Base-by-base conservation (phyloP, 257 asterid species). In the Fraxinus pennsylvanica region DNA sequence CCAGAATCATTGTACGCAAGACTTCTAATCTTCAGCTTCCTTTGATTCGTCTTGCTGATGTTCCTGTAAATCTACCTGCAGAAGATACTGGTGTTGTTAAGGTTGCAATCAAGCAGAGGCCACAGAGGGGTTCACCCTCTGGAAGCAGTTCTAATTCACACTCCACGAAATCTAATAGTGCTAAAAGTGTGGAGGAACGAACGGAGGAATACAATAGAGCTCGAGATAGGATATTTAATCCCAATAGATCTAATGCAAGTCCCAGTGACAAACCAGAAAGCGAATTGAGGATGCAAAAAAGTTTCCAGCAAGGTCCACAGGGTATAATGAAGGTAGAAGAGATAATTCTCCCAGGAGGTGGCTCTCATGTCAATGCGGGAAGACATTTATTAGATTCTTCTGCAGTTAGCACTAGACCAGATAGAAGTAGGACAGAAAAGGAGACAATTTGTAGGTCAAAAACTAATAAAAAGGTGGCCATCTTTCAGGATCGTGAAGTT, bases 201-300 rank as follows among this genome's bases (percentile, higher is more conserved):
- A 94, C 94, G 79, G 99, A 96, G 88, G 98, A 96, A 84, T 96
- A 96, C 78, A 90, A 88, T 73, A 92, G 89, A 90, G 99, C 98
- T 33, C 92, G 99, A 78, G 99, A 97, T 75, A 91, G 99, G 38
- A 96, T 96, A 82, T 96, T 96, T 82, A 96, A 87, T 84, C 87
- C 97, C 41, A 92, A 79, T 78, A 92, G 82, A 85, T 79, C 90
- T 38, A 79, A 79, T 80, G 97, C 86, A 79, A 85, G 86, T 84
- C 76, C 86, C 52, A 81, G 84, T 80, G 87, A 79, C 50, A 93
- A 87, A 84, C 83, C 82, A 67, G 99, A 89, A 83, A 85, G 74
- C 82, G 91, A 88, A 81, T 79, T 86, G 54, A 90, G 91, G 89
- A 72, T 77, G 74, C 95, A 83, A 77, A 97, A 91, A 41, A 82